These are phyloP conservation scores for Guyanaporus albipodus DNA, from an alignment of 768 basidiomycete species.

Conservation along the genomic window DNA sequence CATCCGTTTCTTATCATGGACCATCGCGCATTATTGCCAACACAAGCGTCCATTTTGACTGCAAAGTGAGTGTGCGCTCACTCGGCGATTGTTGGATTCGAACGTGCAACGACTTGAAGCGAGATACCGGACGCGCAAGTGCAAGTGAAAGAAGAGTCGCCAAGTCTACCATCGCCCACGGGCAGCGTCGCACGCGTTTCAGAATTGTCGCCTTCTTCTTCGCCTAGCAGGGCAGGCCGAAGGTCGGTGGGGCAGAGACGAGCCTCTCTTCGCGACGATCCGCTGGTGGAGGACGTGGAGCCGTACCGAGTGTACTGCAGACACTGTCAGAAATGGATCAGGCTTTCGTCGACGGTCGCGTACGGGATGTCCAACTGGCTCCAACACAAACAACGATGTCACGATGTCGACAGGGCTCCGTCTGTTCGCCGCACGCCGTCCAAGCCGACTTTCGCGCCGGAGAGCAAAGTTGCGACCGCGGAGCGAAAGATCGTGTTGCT, in stretches of 20 bases:
- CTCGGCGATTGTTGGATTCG: background rate
- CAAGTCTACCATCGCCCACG: conserved; percentile 4
- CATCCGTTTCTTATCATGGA: conserved; percentile 33
- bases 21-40: conserved; percentile 12
- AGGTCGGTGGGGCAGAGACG: conserved; percentile 42
- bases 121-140: conserved; percentile 2
- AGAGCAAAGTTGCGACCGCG: conserved; percentile 55
- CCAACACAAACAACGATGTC: conserved; percentile 47
- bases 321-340: conserved; percentile 62
- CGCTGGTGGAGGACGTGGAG: conserved; percentile 46
- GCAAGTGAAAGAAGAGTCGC: conserved; percentile 15
- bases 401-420: conserved; percentile 33
- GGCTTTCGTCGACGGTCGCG: conserved; percentile 35
- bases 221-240: conserved; percentile 20
- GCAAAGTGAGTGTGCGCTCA: conserved; percentile 14
- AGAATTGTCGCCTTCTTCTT: background rate
- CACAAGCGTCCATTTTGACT: background rate
- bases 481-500: conserved; percentile 59
- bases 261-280: conserved; percentile 50
- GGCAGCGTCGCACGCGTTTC: background rate
- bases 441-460: conserved; percentile 39
- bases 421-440: conserved; percentile 16
- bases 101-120: conserved; percentile 18
- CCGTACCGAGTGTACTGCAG: conserved; percentile 53
- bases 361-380: conserved; percentile 55